A percentile compares a stretch with the other conserved stretches of the same genome.
phyloP scores from a whole-genome alignment of 2,329 filamentous ascomycete genomes.

The Amauroascus verrucosus region DNA sequence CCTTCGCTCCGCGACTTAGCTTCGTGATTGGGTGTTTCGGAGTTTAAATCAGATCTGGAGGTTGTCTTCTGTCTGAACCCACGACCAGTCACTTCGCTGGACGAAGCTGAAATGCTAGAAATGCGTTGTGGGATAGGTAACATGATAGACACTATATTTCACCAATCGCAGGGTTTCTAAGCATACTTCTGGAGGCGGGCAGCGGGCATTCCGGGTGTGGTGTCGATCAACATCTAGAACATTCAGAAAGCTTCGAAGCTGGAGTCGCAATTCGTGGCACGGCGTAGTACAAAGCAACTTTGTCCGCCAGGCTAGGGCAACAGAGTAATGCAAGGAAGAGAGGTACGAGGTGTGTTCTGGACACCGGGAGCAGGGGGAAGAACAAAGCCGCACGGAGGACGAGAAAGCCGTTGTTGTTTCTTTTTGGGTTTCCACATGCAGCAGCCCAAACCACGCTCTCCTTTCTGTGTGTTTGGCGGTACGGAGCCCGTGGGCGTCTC shows the following conservation, averaged over 20 bases:
- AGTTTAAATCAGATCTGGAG: background rate
- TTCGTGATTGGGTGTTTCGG: background rate
- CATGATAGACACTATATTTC: conserved; percentile 7
- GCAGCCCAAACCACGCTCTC: background rate
- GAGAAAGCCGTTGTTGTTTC: background rate
- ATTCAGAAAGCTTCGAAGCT: background rate
- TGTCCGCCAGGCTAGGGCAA: background rate
- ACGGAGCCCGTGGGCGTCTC: background rate
- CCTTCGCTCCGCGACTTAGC: background rate
- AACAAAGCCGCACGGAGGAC: conserved; percentile 7
- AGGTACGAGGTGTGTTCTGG: background rate
- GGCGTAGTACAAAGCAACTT: conserved; percentile 4
- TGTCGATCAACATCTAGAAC: conserved; percentile 6
- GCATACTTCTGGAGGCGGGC: conserved; percentile 1
- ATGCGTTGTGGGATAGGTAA: conserved; percentile 14
- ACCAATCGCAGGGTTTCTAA: background rate
- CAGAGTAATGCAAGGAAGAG: background rate
- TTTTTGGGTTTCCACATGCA: conserved; percentile 6
- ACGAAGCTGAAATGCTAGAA: conserved; percentile 11
- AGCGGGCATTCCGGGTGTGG: background rate
- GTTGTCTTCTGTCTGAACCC: background rate
- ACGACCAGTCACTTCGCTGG: background rate
- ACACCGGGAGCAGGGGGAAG: conserved; percentile 1
- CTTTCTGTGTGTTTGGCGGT: background rate
- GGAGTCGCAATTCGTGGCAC: conserved; percentile 3